Conservation (phyloP, 768 basidiomycete genomes). For the Hericium erinaceus region DNA sequence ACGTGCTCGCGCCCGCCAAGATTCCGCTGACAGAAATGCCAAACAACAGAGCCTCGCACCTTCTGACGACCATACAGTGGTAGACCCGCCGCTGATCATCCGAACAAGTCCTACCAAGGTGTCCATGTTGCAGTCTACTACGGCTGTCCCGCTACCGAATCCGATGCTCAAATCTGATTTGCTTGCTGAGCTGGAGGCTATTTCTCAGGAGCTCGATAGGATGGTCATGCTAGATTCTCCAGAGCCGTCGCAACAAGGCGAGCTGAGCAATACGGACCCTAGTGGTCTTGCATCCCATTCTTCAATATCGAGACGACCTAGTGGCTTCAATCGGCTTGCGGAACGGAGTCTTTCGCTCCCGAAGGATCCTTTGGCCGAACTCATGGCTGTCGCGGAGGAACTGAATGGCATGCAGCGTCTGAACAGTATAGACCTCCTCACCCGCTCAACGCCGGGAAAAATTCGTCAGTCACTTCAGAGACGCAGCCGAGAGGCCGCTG, state of each 20-base stretch:
- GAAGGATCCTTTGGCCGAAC: background rate
- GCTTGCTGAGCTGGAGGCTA: background rate
- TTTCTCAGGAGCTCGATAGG: background rate
- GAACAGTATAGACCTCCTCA: background rate
- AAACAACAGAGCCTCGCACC: background rate
- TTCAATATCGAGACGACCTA: background rate
- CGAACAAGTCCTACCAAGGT: too few species aligned
- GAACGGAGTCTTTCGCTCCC: background rate
- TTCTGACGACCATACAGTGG: too few species aligned
- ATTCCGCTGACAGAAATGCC: background rate
- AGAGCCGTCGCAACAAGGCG: background rate
- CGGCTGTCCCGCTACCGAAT: too few species aligned
- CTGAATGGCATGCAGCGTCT: background rate
- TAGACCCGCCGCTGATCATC: too few species aligned
- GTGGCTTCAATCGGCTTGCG: background rate
- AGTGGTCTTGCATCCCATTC: background rate
- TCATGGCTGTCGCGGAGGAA: slow-evolving; percentile 1
- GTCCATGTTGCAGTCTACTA: too few species aligned
- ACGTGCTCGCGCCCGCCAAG: background rate
- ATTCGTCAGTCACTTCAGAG: background rate
- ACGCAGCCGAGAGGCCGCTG: background rate
- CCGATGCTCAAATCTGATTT: background rate
- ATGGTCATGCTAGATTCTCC: background rate
- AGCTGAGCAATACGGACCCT: background rate
- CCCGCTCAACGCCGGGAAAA: background rate